Percentiles rank a stretch among this genome's conserved stretches.
Conservation (phyloP, 2,329 filamentous ascomycete species). For the Fusarium tanahbumbuense region DNA sequence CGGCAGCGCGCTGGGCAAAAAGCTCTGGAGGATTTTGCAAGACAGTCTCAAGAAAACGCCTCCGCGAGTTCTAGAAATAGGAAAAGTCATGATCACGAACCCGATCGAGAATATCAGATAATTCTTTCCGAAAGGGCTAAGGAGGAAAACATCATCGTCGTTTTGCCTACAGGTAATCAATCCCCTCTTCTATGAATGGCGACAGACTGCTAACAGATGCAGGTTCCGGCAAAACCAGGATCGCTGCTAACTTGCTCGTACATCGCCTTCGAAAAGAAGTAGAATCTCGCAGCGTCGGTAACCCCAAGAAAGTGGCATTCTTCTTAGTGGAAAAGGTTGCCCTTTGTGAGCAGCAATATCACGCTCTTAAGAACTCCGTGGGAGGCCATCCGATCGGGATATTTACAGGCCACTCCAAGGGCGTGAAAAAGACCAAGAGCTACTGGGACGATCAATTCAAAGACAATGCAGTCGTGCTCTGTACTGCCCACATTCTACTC, state of each 20-base stretch:
- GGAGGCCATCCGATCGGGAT: conserved; percentile 75
- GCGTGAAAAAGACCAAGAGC: conserved; percentile 53
- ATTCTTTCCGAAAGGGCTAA: conserved; percentile 93
- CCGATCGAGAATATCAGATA: conserved; percentile 80
- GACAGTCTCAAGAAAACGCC: conserved; percentile 52
- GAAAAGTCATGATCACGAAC: neutral
- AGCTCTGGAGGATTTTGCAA: conserved; percentile 60
- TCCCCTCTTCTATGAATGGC: neutral
- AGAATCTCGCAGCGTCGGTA: conserved; percentile 71
- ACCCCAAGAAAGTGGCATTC: conserved; percentile 76
- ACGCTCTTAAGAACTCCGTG: conserved; percentile 83
- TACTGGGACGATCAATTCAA: conserved; percentile 66
- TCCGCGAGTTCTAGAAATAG: conserved; percentile 47
- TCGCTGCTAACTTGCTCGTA: conserved; percentile 85
- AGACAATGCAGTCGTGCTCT: conserved; percentile 86
- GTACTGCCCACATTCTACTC: conserved; percentile 87
- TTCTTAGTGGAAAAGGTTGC: conserved; percentile 93
- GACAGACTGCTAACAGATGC: neutral
- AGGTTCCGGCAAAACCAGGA: conserved; percentile 96
- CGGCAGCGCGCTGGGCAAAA: conserved; percentile 63
- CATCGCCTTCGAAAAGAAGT: conserved; percentile 83
- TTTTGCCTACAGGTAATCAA: conserved; percentile 82
- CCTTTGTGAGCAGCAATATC: conserved; percentile 88
- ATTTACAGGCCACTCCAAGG: conserved; percentile 77
- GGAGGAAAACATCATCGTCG: conserved; percentile 86